phyloP scores from a whole-genome alignment of 305 asterid genomes.

The Salvia sclarea region DNA sequence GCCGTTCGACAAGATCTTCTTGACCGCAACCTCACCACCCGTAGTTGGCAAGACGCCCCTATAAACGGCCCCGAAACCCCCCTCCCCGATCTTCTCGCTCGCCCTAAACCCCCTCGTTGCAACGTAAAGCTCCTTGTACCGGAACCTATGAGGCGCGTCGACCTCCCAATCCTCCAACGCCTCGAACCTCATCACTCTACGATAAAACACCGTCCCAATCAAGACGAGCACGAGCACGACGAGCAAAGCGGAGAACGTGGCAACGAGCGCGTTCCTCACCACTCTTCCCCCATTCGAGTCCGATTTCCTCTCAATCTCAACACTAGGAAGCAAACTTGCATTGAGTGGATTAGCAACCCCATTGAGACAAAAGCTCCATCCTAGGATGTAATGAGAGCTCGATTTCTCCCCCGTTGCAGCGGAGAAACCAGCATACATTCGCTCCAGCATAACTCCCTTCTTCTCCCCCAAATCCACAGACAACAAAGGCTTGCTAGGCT shows the following conservation, averaged over 20 bases:
- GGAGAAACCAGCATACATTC: slow-evolving; percentile 69
- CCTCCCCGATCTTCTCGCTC: slow-evolving; percentile 58
- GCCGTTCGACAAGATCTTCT: slow-evolving; percentile 52
- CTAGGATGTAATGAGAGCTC: slow-evolving; percentile 75
- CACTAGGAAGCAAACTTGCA: slow-evolving; percentile 37
- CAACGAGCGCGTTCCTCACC: slow-evolving; percentile 43
- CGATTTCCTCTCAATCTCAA: slow-evolving; percentile 30
- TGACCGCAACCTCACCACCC: slow-evolving; percentile 62
- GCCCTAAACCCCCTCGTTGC: slow-evolving; percentile 68
- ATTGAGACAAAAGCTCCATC: slow-evolving; percentile 71
- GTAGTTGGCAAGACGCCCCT: slow-evolving; percentile 54
- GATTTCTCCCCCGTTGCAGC: slow-evolving; percentile 61
- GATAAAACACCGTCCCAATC: slow-evolving; percentile 1
- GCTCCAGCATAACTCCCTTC: slow-evolving; percentile 31
- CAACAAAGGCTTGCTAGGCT: slow-evolving; percentile 37
- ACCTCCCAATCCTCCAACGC: slow-evolving; percentile 68
- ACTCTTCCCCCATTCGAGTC: slow-evolving; percentile 27
- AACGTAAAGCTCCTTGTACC: slow-evolving; percentile 49
- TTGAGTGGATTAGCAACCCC: slow-evolving; percentile 48
- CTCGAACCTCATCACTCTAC: slow-evolving; percentile 40
- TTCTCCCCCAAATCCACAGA: slow-evolving; percentile 18
- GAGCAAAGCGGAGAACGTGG: slow-evolving; percentile 39
- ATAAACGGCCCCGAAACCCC: slow-evolving; percentile 78
- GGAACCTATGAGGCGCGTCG: slow-evolving; percentile 71
- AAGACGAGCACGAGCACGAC: slow-evolving; percentile 39